Evolutionary conservation across 495 filamentous ascomycete species (phyloP).

Genomic region (Zalerion maritima): DNA sequence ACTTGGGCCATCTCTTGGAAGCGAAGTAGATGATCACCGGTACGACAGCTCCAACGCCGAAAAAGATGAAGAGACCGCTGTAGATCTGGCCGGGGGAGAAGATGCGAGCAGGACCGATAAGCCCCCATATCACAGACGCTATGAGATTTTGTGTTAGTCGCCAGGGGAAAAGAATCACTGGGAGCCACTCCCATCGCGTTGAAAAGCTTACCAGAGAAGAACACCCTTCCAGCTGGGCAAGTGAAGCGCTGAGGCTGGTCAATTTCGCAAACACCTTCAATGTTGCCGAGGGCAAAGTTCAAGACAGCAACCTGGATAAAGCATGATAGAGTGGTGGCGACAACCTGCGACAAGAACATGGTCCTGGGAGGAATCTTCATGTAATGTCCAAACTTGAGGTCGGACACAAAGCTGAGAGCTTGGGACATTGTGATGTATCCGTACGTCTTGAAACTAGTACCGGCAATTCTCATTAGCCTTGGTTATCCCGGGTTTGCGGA

Average conservation of each 20-base stretch:
- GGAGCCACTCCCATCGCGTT: no score
- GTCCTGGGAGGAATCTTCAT: slow-evolving; percentile 56
- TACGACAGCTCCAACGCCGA: slow-evolving; percentile 40
- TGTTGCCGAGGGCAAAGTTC: slow-evolving; percentile 48
- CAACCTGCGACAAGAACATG: slow-evolving; percentile 52
- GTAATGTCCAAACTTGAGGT: slow-evolving; percentile 52
- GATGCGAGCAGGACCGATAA: slow-evolving; percentile 49
- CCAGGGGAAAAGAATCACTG: not conserved
- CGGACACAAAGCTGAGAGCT: slow-evolving; percentile 37
- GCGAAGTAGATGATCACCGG: slow-evolving; percentile 43
- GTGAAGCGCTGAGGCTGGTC: slow-evolving; percentile 49
- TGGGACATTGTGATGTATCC: slow-evolving; percentile 55
- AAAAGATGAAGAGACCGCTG: slow-evolving; percentile 48
- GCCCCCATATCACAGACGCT: slow-evolving; percentile 55
- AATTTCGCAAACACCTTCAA: slow-evolving; percentile 45
- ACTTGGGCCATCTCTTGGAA: slow-evolving; percentile 38
- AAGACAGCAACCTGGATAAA: slow-evolving; percentile 52
- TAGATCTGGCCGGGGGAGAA: slow-evolving; percentile 59
- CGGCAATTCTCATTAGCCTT: no score
- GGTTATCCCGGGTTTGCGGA: not conserved
- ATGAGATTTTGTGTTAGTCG: slow-evolving; percentile 1
- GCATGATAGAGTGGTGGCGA: slow-evolving; percentile 50
- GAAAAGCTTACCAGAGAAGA: slow-evolving; percentile 38
- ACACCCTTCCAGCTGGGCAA: slow-evolving; percentile 52
- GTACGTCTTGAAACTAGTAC: slow-evolving; percentile 54